Base-by-base conservation (phyloP, 2,329 filamentous ascomycete species). In the Aspergillus fischeri region DNA sequence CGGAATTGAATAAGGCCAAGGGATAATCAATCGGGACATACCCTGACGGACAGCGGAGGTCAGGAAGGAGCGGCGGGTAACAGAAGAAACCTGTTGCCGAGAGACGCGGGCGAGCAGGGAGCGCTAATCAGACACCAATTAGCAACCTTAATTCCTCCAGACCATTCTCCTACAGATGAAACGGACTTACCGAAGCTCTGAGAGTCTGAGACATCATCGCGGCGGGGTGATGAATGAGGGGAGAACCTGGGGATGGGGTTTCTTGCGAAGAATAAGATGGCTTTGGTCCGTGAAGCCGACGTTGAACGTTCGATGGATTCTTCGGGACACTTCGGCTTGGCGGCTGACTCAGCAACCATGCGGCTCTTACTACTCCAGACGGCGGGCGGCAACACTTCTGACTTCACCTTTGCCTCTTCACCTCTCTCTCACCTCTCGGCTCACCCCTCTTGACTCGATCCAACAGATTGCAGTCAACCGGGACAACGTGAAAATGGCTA, bases 31-130 rank as follows among this genome's bases (percentile, higher is more conserved):
- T 60, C 61, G 62, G 70, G 67, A 77, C 75, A 72, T 81, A 86
- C 85, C 84, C 81, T 83, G 81, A 73, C 84, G 81, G 71, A 82
- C 77, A 67, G 82, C 80, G 64, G 85, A 82, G 65, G 81, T 81
- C 77, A 86, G 80, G 77, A 87, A 86, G 73, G 82, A 84, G 73
- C 86, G 83, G 75, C 82, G 82, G 71, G 81, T 76, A 67, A 81
- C 72, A 73, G 76, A 73, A 73, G 76, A 74, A 74, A 77, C 77
- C 72, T 83, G 81, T 72, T 82, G 82, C 72, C 81, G 81, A 75
- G 80, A 79, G 70, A 82, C 79, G 77, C 84, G 83, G 76, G 79
- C 79, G 73, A 86, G 75, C 72, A 83, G 75, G 74, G 83, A 83
- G 78, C 83, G 81, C 85, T 87, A 73, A 35, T 59, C 56, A 58